Evolutionary conservation across 2,329 filamentous ascomycete genomes (phyloP).

Genomic region (Cordyceps tenuipes): DNA sequence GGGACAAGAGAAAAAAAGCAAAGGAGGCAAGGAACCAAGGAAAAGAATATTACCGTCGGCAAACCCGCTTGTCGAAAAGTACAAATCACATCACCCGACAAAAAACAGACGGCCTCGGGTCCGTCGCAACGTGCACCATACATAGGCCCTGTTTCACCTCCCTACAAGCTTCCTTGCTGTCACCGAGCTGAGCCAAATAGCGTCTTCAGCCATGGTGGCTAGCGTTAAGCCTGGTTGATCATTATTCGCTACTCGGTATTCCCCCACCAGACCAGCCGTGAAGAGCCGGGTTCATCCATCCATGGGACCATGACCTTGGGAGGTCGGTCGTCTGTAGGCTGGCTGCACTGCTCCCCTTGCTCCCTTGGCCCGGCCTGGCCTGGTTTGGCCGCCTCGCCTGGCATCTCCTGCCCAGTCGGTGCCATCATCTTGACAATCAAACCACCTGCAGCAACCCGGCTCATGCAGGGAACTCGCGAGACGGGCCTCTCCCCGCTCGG

Average conservation of each 20-base stretch:
- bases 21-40: not conserved
- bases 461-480: not conserved
- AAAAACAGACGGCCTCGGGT: not conserved
- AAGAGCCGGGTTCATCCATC: not conserved
- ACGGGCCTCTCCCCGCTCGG: conserved; percentile 6
- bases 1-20: no score
- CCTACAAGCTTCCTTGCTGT: conserved; percentile 4
- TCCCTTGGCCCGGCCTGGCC: no score
- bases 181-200: conserved; percentile 12
- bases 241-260: not conserved
- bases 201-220: conserved; percentile 8
- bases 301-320: no score
- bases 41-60: conserved; percentile 2
- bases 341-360: no score
- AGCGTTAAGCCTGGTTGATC: conserved; percentile 3
- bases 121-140: conserved; percentile 1
- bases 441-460: not conserved
- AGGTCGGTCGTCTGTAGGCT: no score
- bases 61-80: conserved; percentile 6
- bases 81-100: not conserved
- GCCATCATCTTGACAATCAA: not conserved
- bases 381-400: no score
- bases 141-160: conserved; percentile 6
- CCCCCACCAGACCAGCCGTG: conserved; percentile 1
- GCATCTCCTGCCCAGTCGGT: not conserved